Conservation (phyloP, 148 eudicot genomes). For the Rhododendron vialii region DNA sequence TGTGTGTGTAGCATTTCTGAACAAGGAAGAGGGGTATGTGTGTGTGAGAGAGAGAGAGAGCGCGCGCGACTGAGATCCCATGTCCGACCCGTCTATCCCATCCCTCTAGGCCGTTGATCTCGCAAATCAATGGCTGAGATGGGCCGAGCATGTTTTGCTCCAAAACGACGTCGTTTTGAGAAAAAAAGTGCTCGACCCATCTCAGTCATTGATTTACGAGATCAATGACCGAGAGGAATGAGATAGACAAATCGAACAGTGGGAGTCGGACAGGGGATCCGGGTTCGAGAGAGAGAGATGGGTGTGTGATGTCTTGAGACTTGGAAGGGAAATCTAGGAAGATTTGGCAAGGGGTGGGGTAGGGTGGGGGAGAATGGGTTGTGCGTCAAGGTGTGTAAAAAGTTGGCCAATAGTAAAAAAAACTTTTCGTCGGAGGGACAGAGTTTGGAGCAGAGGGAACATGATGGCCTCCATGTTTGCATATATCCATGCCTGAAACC, state of each 20-base stretch:
- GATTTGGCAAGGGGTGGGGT: not conserved
- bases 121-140: no score
- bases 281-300: not conserved
- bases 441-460: constrained; percentile 35
- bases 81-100: no score
- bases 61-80: no score
- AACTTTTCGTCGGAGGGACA: constrained; percentile 8
- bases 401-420: not conserved
- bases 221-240: no score
- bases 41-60: not conserved
- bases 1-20: no score
- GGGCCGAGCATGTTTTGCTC: no score
- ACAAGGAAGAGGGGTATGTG: not conserved
- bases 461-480: constrained; percentile 20
- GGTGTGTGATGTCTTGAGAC: not conserved
- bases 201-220: no score
- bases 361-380: not conserved
- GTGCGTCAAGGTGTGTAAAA: not conserved
- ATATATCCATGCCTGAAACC: constrained; percentile 16
- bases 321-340: not conserved
- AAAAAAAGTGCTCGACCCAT: no score
- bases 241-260: no score
- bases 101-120: no score
- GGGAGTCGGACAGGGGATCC: no score
- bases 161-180: no score